A percentile compares a stretch with the other conserved stretches of the same genome.
Evolutionary conservation across 1,139 yeast genomes (phyloP).

Genomic region (Geotrichum siamense): DNA sequence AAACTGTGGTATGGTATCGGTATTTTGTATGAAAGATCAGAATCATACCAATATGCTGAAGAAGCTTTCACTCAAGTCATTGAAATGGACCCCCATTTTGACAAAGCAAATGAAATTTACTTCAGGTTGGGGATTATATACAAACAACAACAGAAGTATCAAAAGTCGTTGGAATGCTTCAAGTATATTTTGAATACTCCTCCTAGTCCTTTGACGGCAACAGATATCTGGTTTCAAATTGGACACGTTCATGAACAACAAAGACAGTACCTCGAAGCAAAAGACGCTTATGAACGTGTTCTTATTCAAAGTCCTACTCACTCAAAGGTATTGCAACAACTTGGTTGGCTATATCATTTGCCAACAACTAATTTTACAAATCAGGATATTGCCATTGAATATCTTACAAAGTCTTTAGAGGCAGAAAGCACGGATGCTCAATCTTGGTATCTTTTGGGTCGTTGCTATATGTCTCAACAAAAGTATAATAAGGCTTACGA

Average conservation of each 20-base stretch:
- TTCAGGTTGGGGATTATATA: conserved; percentile 95
- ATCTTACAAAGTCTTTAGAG: conserved; percentile 79
- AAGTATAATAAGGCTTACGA: conserved; percentile 96
- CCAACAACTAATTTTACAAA: conserved; percentile 65
- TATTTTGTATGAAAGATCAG: conserved; percentile 89
- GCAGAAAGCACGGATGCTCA: conserved; percentile 92
- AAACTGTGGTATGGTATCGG: conserved; percentile 99
- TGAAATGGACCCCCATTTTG: conserved; percentile 92
- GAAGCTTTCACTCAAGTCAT: conserved; percentile 95
- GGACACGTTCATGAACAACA: conserved; percentile 94
- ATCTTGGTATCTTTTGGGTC: conserved; percentile 92
- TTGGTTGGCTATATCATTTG: conserved; percentile 93
- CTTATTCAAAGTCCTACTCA: conserved; percentile 85
- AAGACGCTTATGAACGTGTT: conserved; percentile 92
- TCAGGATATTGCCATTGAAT: conserved; percentile 73
- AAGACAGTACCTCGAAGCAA: conserved; percentile 84
- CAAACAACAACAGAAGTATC: conserved; percentile 85
- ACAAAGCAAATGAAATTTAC: conserved; percentile 92
- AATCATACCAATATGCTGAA: conserved; percentile 92
- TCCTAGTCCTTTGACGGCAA: conserved; percentile 91
- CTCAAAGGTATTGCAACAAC: conserved; percentile 90
- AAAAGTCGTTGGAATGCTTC: conserved; percentile 87
- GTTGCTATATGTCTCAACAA: conserved; percentile 93
- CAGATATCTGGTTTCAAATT: conserved; percentile 97
- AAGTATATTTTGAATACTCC: conserved; percentile 85